Evolutionary conservation across 192 early-diverging fungal genomes (phyloP).

Genomic region (Coemansia sp.): DNA sequence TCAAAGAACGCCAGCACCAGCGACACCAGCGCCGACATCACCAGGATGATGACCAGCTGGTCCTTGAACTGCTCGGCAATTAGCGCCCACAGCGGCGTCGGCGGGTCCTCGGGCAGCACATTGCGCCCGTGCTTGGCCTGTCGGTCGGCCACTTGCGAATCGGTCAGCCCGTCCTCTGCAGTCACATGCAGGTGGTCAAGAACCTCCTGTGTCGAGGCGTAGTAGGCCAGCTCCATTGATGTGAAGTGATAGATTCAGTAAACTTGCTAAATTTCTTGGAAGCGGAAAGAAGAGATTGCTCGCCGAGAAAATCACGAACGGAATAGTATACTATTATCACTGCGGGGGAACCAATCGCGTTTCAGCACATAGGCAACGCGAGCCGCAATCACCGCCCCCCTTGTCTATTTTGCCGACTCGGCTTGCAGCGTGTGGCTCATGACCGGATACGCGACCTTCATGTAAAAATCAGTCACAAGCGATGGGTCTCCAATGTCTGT

Average conservation of each 20-base stretch:
- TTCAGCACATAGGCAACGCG: not conserved
- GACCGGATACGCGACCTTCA: too few relatives aligned
- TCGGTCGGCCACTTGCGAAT: constrained; percentile 60
- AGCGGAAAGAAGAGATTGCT: not conserved
- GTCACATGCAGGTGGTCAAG: constrained; percentile 68
- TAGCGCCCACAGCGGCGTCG: constrained; percentile 88
- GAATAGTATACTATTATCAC: too few relatives aligned
- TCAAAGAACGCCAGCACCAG: constrained; percentile 92
- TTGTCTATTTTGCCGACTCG: not conserved
- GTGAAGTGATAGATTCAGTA: not conserved
- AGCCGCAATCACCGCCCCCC: not conserved
- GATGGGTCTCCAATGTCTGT: not conserved
- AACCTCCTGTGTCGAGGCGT: constrained; percentile 62
- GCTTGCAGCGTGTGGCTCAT: not conserved
- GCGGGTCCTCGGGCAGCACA: constrained; percentile 87
- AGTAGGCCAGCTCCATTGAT: constrained; percentile 64
- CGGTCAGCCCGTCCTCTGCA: constrained; percentile 62
- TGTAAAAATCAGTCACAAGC: too few relatives aligned
- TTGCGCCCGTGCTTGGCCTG: constrained; percentile 74
- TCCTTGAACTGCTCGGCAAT: constrained; percentile 98
- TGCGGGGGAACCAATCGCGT: too few relatives aligned
- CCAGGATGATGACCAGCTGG: constrained; percentile 95
- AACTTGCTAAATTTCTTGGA: not conserved
- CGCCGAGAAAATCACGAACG: too few relatives aligned
- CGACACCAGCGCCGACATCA: constrained; percentile 86